Conservation (phyloP, 2,329 filamentous ascomycete genomes). For the Neopestalotiopsis rosae region DNA sequence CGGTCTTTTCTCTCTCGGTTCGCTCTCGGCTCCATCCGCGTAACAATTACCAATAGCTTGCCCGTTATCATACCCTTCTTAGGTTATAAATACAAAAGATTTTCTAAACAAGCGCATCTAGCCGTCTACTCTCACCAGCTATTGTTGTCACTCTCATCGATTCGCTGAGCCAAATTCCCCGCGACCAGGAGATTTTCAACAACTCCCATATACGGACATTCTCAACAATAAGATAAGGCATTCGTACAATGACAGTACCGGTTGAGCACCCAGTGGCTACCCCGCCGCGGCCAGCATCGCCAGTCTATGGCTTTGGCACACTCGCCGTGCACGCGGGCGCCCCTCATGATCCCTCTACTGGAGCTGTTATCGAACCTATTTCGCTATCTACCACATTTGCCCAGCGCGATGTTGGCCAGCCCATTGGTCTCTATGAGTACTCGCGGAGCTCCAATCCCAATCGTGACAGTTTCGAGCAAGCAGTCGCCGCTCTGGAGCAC, state of each 20-base stretch:
- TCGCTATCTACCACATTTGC: constrained; percentile 96
- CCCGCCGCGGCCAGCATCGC: constrained; percentile 74
- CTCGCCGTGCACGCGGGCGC: constrained; percentile 93
- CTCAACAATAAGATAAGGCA: background rate
- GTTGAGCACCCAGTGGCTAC: constrained; percentile 64
- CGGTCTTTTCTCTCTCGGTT: background rate
- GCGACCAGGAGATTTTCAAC: no score
- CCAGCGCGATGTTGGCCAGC: constrained; percentile 86
- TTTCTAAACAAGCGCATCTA: background rate
- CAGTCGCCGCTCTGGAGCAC: constrained; percentile 90
- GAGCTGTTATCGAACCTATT: constrained; percentile 95
- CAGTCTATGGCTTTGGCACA: constrained; percentile 85
- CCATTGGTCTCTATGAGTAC: constrained; percentile 91
- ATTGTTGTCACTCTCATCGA: background rate
- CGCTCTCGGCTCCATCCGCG: constrained; percentile 7
- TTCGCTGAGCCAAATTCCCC: no score
- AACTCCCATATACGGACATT: background rate
- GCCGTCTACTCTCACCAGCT: background rate
- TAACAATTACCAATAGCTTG: constrained; percentile 11
- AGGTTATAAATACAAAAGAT: background rate
- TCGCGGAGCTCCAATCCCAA: constrained; percentile 94
- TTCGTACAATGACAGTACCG: constrained; percentile 27
- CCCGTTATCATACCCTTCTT: background rate
- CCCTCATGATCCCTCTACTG: constrained; percentile 87
- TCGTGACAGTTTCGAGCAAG: constrained; percentile 89